Base-by-base conservation (phyloP, 108 stramenopile genomes). In the Asterionellopsis glacialis region DNA sequence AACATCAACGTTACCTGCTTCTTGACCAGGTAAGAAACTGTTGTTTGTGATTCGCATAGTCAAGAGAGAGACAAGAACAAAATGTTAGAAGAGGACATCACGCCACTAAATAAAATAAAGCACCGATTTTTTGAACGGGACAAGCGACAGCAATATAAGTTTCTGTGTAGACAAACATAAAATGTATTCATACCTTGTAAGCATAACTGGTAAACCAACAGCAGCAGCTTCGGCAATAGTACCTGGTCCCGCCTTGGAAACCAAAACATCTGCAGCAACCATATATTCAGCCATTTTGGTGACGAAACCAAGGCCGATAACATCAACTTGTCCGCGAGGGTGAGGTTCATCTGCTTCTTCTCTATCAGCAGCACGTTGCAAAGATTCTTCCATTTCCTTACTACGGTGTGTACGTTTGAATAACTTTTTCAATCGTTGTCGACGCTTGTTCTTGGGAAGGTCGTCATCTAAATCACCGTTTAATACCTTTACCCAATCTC, bases 171-270 rank as follows among this genome's bases (percentile, higher is more conserved):
- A n/a, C n/a, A n/a, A n/a, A n/a, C n/a, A n/a, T n/a, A n/a, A n/a
- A n/a, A n/a, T n/a, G 33, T 2, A 7, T 33, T 33, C 72, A 22
- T 79, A 92, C 55, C 82, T 82, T 58, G 94, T 94, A 33, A 98
- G 78, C 87, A 98, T 87, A 19, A 96, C 55, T 3, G 97, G 97
- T 4, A 98, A 59, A 1, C 95, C 94, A 21, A 95, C 68, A 13
- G 90, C 69, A 5, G 91, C 92, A 18, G 97, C 96, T 72, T 98
- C 97, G 14, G 97, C 97, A 45, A 98, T 98, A 9, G 95, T 98
- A 21, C 97, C 97, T n/a, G 97, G 97, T 10, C 96, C 97, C 10
- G 97, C 97, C 59, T 97, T 97, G 40, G 88, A 90, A 3, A 98
- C 80, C 53, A 98, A 68, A 9, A 94, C 75, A 69, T 96, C 95